Percentiles rank a stretch among this genome's conserved stretches.
Evolutionary conservation across 2,329 filamentous ascomycete genomes (phyloP).

Genomic region (Hypomyces perniciosus): DNA sequence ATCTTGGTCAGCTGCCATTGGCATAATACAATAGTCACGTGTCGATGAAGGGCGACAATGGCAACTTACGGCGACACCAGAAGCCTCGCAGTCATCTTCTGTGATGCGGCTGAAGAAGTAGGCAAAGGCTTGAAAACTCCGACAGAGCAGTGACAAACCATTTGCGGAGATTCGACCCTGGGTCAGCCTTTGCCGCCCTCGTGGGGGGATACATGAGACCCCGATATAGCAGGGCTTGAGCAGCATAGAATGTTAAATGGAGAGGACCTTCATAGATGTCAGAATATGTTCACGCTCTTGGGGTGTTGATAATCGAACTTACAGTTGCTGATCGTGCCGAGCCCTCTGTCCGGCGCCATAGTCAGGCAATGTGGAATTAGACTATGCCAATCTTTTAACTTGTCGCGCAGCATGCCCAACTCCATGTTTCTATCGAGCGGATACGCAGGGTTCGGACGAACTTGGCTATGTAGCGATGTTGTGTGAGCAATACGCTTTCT

Average conservation of each 20-base stretch:
- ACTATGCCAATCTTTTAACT: conserved; percentile 30
- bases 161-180: conserved; percentile 29
- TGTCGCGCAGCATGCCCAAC: conserved; percentile 23
- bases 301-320: neutral
- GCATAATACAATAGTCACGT: neutral
- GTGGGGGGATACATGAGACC: conserved; percentile 42
- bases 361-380: conserved; percentile 31
- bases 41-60: too few species aligned
- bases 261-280: conserved; percentile 26
- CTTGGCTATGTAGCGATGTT: conserved; percentile 18
- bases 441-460: conserved; percentile 16
- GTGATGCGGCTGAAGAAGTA: conserved; percentile 32
- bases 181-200: conserved; percentile 31
- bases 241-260: conserved; percentile 37
- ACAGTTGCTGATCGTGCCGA: conserved; percentile 21
- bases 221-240: conserved; percentile 36
- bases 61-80: conserved; percentile 38
- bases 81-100: conserved; percentile 34
- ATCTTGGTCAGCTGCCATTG: neutral
- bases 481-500: neutral
- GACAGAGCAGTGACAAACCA: conserved; percentile 30
- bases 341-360: conserved; percentile 18
- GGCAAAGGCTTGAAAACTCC: conserved; percentile 32
- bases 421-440: conserved; percentile 14
- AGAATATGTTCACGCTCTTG: neutral